A percentile compares a stretch with the other conserved stretches of the same genome.
Conservation (phyloP, 73 alveolate genomes). For the Halteria grandinella region DNA sequence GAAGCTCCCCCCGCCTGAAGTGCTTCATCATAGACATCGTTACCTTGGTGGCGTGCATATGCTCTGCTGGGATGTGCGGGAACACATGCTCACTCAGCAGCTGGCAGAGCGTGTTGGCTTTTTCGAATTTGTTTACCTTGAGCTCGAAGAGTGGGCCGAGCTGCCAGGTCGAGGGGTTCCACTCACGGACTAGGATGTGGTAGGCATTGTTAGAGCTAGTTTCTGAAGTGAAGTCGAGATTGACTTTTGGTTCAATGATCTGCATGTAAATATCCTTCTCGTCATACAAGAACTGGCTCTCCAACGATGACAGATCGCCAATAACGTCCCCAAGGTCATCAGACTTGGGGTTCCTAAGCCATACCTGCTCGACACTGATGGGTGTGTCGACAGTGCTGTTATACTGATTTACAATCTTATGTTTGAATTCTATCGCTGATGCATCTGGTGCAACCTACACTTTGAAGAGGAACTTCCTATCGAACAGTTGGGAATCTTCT, state of each 20-base stretch:
- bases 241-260: conserved; percentile 28
- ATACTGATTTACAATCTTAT: conserved; percentile 1
- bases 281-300: conserved; percentile 35
- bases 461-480: conserved; percentile 21
- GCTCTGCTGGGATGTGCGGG: conserved; percentile 41
- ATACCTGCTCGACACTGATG: conserved; percentile 13
- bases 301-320: conserved; percentile 27
- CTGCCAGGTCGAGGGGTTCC: conserved; percentile 66
- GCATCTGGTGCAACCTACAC: conserved; percentile 17
- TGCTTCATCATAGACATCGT: conserved; percentile 3
- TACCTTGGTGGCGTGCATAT: conserved; percentile 49
- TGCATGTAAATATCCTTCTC: conserved; percentile 43
- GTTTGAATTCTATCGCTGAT: conserved; percentile 23
- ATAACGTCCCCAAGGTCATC: conserved; percentile 35
- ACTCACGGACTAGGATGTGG: conserved; percentile 40
- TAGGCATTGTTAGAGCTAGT: conserved; percentile 17
- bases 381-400: conserved; percentile 11
- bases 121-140: conserved; percentile 27
- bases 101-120: conserved; percentile 8
- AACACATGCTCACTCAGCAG: conserved; percentile 19
- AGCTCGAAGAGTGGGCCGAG: conserved; percentile 38
- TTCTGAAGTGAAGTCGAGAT: conserved; percentile 10
- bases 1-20: conserved; percentile 59
- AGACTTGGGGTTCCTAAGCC: conserved; percentile 43
- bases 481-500: conserved; percentile 9